phyloP scores from a whole-genome alignment of 2,329 filamentous ascomycete species.

The Cordyceps farinosa region DNA sequence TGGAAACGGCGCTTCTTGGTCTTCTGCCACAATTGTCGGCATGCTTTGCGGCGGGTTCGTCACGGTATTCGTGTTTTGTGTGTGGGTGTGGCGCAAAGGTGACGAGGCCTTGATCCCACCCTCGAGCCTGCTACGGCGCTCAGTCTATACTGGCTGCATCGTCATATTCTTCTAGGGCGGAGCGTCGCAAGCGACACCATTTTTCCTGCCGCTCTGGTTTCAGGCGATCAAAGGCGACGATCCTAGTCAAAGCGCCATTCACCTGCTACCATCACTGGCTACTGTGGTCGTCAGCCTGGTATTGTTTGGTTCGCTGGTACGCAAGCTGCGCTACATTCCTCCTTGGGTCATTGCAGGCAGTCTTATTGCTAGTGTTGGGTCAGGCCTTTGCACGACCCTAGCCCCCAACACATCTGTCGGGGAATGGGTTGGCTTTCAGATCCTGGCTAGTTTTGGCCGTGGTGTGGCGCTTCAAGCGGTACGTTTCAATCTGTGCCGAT shows the following conservation, averaged over 20 bases:
- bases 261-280: constrained; percentile 11
- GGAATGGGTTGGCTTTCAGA: constrained; percentile 13
- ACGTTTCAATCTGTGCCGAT: not conserved
- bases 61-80: not conserved
- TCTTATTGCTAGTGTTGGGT: not conserved
- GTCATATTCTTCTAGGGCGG: constrained; percentile 9
- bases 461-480: constrained; percentile 10
- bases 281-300: not conserved
- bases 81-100: not conserved
- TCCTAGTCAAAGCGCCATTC: constrained; percentile 6
- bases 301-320: not conserved
- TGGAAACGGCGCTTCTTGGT: constrained; percentile 40
- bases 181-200: constrained; percentile 12
- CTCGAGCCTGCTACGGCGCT: not conserved
- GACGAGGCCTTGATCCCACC: constrained; percentile 7
- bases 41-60: constrained; percentile 25
- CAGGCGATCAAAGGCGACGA: constrained; percentile 12
- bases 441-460: constrained; percentile 6
- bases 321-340: not conserved
- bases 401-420: not conserved
- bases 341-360: constrained; percentile 13
- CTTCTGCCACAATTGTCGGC: constrained; percentile 40
- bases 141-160: not conserved
- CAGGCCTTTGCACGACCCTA: constrained; percentile 1
- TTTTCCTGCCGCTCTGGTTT: constrained; percentile 15